Evolutionary conservation across 2,329 filamentous ascomycete species (phyloP).

Genomic region (Ascochyta pisi): DNA sequence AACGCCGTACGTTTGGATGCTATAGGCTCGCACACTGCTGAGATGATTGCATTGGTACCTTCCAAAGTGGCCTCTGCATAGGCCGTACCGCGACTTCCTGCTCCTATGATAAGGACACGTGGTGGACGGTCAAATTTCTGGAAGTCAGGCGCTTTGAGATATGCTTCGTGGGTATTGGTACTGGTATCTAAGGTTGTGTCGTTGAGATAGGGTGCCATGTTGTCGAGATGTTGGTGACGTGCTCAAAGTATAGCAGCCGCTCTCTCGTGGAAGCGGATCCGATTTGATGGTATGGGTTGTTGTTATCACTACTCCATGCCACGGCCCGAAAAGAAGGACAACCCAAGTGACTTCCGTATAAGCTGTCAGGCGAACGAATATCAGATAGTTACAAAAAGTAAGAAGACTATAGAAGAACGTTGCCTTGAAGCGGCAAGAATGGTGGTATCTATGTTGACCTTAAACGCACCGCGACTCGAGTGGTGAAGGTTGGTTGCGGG

Average conservation of each 20-base stretch:
- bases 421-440: background rate
- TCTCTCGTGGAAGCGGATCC: no score
- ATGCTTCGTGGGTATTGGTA: background rate
- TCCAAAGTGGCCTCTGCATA: conserved; percentile 39
- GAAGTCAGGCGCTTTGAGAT: conserved; percentile 26
- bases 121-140: conserved; percentile 34
- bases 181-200: background rate
- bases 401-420: background rate
- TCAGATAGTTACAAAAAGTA: no score
- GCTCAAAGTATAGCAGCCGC: no score
- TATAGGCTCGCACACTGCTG: conserved; percentile 82
- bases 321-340: no score
- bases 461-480: background rate
- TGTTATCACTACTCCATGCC: no score
- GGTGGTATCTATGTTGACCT: background rate
- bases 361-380: background rate
- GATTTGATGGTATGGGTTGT: no score
- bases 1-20: conserved; percentile 76
- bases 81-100: conserved; percentile 47
- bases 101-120: conserved; percentile 49
- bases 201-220: conserved; percentile 3
- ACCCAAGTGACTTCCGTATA: no score
- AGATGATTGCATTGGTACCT: conserved; percentile 64
- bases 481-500: conserved; percentile 5
- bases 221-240: background rate